Evolutionary conservation across 257 asterid species (phyloP), one percentile per base, ranked within the genome.

Genomic region (Solanum rostratum): DNA sequence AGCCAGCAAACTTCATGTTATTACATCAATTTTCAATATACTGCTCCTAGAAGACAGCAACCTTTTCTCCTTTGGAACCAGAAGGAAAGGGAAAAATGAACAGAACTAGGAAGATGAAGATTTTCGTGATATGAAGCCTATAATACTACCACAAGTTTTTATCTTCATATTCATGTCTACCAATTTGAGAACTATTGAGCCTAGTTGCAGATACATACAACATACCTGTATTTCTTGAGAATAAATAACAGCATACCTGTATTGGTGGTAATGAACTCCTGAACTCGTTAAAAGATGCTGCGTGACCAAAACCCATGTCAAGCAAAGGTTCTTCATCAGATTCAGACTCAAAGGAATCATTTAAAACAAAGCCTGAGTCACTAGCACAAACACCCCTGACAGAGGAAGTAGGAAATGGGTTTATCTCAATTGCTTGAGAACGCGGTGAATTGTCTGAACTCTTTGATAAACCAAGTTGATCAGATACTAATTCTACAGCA

Each of bases 391-490:
- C 49, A 86, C 83, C 85, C 83, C 83, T 74, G 27, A 89, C 54
- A 79, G 94, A 84, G 19, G 95, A 82, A 85, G 90, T 89, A 45
- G 94, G 93, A 60, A 94, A 85, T 37, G 92, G 89, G 80, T 88
- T 88, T 93, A 92, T 92, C 93, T 91, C 97, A 84, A 80, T 88
- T 49, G 82, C 89, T 84, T 84, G 88, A 74, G 88, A 43, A 84
- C 65, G 49, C 4, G 84, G 80, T 83, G 91, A 87, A 88, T 87
- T 89, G 85, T 85, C 94, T 84, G 33, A 86, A 84, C 68, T 85
- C 81, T 71, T 83, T 71, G 90, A 84, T 43, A 82, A 87, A 87
- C 87, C 37, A 83, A 65, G 49, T 59, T 86, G 86, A 63, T 79
- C 81, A 27, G 87, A 82, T 85, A 87, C 84, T 82, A 87, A 59